Percentiles rank a stretch among this genome's conserved stretches.
Evolutionary conservation across 805 yeast species (phyloP).

Genomic region (Cyberlindnera maclurae): DNA sequence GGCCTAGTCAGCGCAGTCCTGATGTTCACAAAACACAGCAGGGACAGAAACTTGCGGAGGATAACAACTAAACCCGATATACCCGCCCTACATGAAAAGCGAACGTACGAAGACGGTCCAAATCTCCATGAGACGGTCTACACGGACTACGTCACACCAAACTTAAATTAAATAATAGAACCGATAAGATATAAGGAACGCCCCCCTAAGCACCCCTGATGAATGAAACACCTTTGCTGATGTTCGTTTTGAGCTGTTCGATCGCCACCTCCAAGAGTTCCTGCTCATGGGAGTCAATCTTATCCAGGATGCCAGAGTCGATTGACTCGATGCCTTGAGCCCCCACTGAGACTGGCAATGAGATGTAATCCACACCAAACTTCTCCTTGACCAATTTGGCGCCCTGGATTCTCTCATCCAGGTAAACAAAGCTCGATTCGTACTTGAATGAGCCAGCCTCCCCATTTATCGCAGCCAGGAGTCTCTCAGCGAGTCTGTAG

Average conservation of each 20-base stretch:
- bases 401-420: conserved; percentile 35
- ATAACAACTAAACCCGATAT: no score
- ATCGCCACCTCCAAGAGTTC: conserved; percentile 17
- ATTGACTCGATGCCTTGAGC: conserved; percentile 18
- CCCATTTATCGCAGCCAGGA: conserved; percentile 47
- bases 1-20: no score
- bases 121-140: no score
- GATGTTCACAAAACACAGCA: no score
- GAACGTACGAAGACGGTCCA: no score
- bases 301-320: conserved; percentile 16
- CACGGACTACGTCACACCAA: no score
- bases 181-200: no score
- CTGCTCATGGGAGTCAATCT: conserved; percentile 18
- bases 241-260: conserved; percentile 17
- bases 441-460: conserved; percentile 30
- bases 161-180: no score
- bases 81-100: no score
- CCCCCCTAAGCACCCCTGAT: conserved; percentile 12
- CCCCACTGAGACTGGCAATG: conserved; percentile 21
- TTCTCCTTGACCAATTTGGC: conserved; percentile 13
- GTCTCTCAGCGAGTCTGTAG: conserved; percentile 62
- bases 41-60: no score
- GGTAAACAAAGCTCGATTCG: conserved; percentile 39
- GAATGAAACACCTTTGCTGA: conserved; percentile 22
- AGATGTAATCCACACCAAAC: conserved; percentile 11